These are phyloP conservation scores for Auriscalpium orientale DNA, from an alignment of 768 basidiomycete species.

Conservation along the genomic window DNA sequence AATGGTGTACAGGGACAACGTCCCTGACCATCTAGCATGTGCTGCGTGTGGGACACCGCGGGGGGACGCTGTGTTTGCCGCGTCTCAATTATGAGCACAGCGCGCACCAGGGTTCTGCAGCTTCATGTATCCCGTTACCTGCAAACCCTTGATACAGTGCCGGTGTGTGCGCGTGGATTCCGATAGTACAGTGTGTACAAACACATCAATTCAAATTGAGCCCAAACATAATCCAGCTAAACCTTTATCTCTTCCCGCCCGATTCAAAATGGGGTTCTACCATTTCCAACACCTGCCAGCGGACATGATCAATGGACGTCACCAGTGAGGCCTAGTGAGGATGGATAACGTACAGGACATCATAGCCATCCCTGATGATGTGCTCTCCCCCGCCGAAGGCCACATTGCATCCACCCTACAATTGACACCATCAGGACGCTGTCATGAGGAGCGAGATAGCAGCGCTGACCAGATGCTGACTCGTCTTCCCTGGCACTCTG, in stretches of 20 bases:
- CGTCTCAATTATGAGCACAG: not conserved
- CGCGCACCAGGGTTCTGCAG: not conserved
- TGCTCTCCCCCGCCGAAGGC: slow-evolving; percentile 33
- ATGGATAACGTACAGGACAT: slow-evolving; percentile 31
- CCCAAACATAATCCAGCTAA: too few species aligned
- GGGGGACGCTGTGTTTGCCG: slow-evolving; percentile 26
- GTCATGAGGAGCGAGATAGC: too few species aligned
- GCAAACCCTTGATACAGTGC: not conserved
- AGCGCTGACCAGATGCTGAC: slow-evolving; percentile 52
- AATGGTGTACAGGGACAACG: slow-evolving; percentile 37
- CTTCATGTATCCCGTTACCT: not conserved
- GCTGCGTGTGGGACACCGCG: slow-evolving; percentile 51
- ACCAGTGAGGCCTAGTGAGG: not conserved
- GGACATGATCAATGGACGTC: not conserved
- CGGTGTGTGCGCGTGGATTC: not conserved
- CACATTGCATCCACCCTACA: slow-evolving; percentile 35
- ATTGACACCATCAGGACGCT: not conserved
- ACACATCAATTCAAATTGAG: not conserved
- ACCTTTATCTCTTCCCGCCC: not conserved
- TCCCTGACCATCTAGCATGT: slow-evolving; percentile 48
- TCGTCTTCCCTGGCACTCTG: slow-evolving; percentile 68
- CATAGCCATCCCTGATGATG: slow-evolving; percentile 31
- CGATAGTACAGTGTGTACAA: not conserved
- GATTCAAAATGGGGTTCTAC: not conserved
- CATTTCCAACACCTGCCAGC: slow-evolving; percentile 31